Base-by-base conservation (phyloP, 2,329 filamentous ascomycete species). In the Zalaria sp. region DNA sequence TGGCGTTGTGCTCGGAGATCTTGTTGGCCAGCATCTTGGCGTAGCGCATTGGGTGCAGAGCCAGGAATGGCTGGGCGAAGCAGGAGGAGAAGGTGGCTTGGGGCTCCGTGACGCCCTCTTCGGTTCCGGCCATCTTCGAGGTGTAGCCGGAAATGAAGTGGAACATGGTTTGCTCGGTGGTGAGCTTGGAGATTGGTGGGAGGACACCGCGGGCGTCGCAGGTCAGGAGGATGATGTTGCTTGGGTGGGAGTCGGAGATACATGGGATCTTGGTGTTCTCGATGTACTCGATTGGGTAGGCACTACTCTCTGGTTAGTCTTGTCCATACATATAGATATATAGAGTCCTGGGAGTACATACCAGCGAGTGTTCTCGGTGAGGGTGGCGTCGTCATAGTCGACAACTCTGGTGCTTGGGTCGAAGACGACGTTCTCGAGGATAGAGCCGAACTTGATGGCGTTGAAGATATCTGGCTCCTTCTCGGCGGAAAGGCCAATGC, bases 91-190 rank as follows among this genome's bases (percentile, higher is more conserved):
- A 98, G 57, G 91, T 98, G 25, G 91, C 91, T 69, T 96, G 86
- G 50, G 91, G 91, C 70, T 98, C 91, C 6, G 84, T 93, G 51
- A 98, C 79, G 58, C 91, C 91, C 51, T 95, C 86, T 71, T 98
- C 91, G 29, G 91, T 98, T 58, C 91, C 91, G 51, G 91, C 91
- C 91, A 98, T 98, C 81, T 98, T 98, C 61, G 89, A 96, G 50
- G 91, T 98, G 76, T 98, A 98, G 55, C 91, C 91, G 11, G 85
- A 93, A 68, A 98, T 98, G 79, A 98, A 98, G 76, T 98, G 91
- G 81, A 96, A 98, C 89, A 98, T 96, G 65, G 87, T 94, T 72
- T 96, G 91, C 57, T 85, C 79, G 50, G 82, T 77, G 72, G 83
- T 79, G 62, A 98, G 82, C 75, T 96, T 96, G 57, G 87, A 95